Evolutionary conservation across 441 rosid genomes (phyloP).

Genomic region (Jatropha podagrica): DNA sequence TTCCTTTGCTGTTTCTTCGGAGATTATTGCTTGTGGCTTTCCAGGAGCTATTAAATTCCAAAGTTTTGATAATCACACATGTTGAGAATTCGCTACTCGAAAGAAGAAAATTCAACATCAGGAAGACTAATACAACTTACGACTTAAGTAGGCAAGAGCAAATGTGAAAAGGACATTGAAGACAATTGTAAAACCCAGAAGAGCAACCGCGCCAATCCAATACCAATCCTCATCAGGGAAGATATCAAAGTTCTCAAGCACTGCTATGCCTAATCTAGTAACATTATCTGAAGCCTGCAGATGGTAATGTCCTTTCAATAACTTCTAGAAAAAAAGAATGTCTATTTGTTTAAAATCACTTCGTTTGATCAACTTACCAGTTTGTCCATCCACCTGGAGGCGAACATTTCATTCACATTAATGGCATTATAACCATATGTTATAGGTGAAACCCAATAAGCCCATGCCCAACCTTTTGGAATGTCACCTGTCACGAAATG

Average conservation of each 20-base stretch:
- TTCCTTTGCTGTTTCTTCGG: slow-evolving; percentile 54
- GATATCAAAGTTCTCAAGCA: slow-evolving; percentile 53
- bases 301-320: no score
- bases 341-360: no score
- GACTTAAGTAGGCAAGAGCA: slow-evolving; percentile 61
- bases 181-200: slow-evolving; percentile 56
- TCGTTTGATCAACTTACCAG: slow-evolving; percentile 29
- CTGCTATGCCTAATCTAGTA: slow-evolving; percentile 54
- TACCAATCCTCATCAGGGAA: slow-evolving; percentile 58
- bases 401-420: slow-evolving; percentile 55
- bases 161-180: slow-evolving; percentile 71
- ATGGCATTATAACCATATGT: slow-evolving; percentile 63
- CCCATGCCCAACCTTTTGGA: slow-evolving; percentile 83
- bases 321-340: no score
- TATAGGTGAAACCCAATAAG: slow-evolving; percentile 79
- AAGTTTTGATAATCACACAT: not conserved
- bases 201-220: slow-evolving; percentile 77
- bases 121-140: slow-evolving; percentile 44
- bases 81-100: slow-evolving; percentile 11
- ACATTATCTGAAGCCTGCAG: slow-evolving; percentile 48
- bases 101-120: slow-evolving; percentile 2
- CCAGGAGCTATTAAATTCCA: slow-evolving; percentile 49
- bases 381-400: slow-evolving; percentile 79
- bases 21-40: slow-evolving; percentile 64
- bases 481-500: slow-evolving; percentile 43